Conservation (phyloP, 495 filamentous ascomycete genomes). For the Niebla homalea region DNA sequence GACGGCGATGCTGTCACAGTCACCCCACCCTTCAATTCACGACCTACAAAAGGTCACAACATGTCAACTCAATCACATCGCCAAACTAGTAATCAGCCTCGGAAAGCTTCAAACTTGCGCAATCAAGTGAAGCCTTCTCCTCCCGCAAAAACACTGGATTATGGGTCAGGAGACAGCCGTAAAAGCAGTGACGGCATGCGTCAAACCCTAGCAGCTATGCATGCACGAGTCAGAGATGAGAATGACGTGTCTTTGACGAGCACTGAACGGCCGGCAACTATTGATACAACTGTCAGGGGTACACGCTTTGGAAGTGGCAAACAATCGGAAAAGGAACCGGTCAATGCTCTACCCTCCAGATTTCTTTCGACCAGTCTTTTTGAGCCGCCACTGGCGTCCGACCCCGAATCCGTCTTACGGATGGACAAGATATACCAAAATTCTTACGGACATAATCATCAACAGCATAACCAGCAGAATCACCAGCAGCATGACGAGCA, state of each 20-base stretch:
- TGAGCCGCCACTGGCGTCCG: no score
- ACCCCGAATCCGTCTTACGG: neutral
- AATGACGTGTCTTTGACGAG: constrained; percentile 41
- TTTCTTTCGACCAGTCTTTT: constrained; percentile 8
- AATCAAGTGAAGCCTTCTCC: constrained; percentile 33
- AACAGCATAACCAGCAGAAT: constrained; percentile 1
- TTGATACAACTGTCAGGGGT: constrained; percentile 32
- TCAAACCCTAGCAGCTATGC: constrained; percentile 22
- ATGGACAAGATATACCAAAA: neutral
- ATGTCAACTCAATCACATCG: constrained; percentile 32
- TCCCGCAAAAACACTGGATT: constrained; percentile 16
- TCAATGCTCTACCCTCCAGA: constrained; percentile 9
- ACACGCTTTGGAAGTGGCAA: constrained; percentile 41
- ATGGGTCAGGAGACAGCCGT: constrained; percentile 16
- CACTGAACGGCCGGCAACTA: constrained; percentile 38
- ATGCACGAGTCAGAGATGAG: constrained; percentile 39
- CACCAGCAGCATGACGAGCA: neutral
- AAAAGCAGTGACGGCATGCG: constrained; percentile 11
- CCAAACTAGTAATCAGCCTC: constrained; percentile 11
- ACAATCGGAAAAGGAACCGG: neutral
- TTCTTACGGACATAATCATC: neutral
- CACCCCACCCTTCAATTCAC: constrained; percentile 25
- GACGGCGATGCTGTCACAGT: constrained; percentile 30
- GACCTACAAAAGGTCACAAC: constrained; percentile 18
- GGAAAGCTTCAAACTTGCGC: constrained; percentile 24